Percentiles rank a stretch among this genome's conserved stretches.
Evolutionary conservation across 2,329 filamentous ascomycete species (phyloP).

Genomic region (Neurospora sp.): DNA sequence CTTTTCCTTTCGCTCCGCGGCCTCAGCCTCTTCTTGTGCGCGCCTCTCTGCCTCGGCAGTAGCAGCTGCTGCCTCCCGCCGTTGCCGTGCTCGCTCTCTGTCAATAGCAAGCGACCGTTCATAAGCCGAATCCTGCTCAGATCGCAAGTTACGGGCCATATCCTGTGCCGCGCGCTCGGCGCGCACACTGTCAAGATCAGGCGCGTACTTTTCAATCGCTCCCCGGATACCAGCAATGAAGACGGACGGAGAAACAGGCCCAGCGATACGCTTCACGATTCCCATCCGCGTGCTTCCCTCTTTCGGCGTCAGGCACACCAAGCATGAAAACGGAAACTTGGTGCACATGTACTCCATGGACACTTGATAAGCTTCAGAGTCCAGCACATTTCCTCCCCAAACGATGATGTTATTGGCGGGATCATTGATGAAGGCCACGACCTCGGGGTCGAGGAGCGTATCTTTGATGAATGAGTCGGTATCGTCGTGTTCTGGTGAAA

Average conservation of each 20-base stretch:
- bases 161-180: constrained; percentile 71
- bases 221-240: constrained; percentile 67
- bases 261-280: constrained; percentile 68
- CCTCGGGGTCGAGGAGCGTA: constrained; percentile 67
- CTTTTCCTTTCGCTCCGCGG: constrained; percentile 39
- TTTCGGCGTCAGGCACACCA: constrained; percentile 80
- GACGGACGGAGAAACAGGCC: constrained; percentile 58
- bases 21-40: constrained; percentile 50
- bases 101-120: constrained; percentile 84
- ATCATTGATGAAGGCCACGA: constrained; percentile 65
- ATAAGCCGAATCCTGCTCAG: constrained; percentile 87
- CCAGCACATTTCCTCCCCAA: constrained; percentile 88
- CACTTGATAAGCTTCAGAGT: constrained; percentile 91
- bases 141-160: constrained; percentile 68
- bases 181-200: constrained; percentile 65
- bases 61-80: constrained; percentile 64
- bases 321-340: constrained; percentile 81
- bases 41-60: constrained; percentile 57
- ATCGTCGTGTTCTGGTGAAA: constrained; percentile 92
- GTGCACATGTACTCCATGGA: constrained; percentile 79
- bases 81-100: constrained; percentile 69
- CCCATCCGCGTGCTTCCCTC: constrained; percentile 84
- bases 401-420: constrained; percentile 71
- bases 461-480: constrained; percentile 72
- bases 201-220: constrained; percentile 66